phyloP scores from a whole-genome alignment of 306 rosid species.

The Pachyrhizus erosus region DNA sequence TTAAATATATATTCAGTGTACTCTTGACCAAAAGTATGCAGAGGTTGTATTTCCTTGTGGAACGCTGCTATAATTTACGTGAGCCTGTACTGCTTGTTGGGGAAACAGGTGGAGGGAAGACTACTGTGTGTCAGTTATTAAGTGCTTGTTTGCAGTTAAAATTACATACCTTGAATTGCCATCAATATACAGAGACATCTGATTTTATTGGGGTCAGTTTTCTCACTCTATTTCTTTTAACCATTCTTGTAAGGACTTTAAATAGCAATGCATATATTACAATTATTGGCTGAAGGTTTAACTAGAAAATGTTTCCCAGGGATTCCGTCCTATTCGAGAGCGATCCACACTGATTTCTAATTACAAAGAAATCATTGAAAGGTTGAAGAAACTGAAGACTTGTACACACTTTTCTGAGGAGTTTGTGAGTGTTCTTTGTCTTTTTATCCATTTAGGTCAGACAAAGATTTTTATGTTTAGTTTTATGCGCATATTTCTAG shows the following conservation, averaged over 20 bases:
- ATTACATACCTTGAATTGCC: constrained; percentile 88
- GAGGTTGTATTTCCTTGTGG: constrained; percentile 80
- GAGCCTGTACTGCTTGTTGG: constrained; percentile 98
- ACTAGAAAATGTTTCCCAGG: constrained; percentile 54
- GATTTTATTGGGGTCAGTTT: constrained; percentile 94
- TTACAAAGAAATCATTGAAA: constrained; percentile 60
- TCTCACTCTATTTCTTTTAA: constrained; percentile 22
- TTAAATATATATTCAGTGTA: constrained; percentile 53
- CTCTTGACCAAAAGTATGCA: constrained; percentile 75
- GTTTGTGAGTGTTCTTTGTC: constrained; percentile 54
- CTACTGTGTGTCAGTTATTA: constrained; percentile 91
- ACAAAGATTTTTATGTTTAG: not conserved
- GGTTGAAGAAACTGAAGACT: constrained; percentile 56
- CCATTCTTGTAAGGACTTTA: not conserved
- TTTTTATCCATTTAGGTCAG: not conserved
- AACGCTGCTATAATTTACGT: constrained; percentile 70
- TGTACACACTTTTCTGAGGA: constrained; percentile 48
- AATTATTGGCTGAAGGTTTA: constrained; percentile 16
- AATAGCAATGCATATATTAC: not conserved
- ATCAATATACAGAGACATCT: constrained; percentile 93
- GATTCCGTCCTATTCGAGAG: constrained; percentile 83
- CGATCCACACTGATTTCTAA: constrained; percentile 65
- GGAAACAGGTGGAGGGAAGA: constrained; percentile 99
- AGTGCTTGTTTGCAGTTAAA: constrained; percentile 67
- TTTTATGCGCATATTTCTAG: not conserved